A percentile compares a stretch with the other conserved stretches of the same genome.
Evolutionary conservation across 1,284 basidiomycete genomes (phyloP).

Genomic region (Sanghuangporus sanghuang): DNA sequence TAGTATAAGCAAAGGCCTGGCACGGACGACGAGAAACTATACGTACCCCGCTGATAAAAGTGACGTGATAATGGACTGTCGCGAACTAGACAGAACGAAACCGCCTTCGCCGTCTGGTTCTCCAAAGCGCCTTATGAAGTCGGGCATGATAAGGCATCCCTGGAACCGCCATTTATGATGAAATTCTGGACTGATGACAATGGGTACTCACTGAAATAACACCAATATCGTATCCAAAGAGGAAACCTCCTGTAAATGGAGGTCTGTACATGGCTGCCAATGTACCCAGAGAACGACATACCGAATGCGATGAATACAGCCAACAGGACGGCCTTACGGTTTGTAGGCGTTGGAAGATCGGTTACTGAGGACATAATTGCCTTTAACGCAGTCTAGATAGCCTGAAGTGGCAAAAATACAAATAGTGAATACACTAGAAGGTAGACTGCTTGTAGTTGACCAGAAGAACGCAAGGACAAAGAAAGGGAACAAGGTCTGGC

Average conservation of each 20-base stretch:
- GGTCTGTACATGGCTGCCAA: slow-evolving; percentile 23
- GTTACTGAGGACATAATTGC: not conserved
- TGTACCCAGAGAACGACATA: slow-evolving; percentile 19
- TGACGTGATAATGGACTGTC: slow-evolving; percentile 75
- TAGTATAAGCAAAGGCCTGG: too few species aligned
- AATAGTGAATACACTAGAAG: not conserved
- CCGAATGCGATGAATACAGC: slow-evolving; percentile 57
- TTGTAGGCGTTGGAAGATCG: slow-evolving; percentile 35
- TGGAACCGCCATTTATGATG: slow-evolving; percentile 24
- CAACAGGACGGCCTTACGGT: slow-evolving; percentile 52
- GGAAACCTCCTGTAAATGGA: slow-evolving; percentile 29
- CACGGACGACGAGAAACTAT: slow-evolving; percentile 18
- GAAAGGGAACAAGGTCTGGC: not conserved
- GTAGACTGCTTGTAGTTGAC: not conserved
- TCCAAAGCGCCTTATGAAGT: slow-evolving; percentile 69
- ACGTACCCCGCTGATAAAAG: slow-evolving; percentile 67
- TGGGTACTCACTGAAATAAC: slow-evolving; percentile 46
- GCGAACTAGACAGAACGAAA: slow-evolving; percentile 49
- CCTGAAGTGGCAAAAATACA: not conserved
- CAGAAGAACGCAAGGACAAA: not conserved
- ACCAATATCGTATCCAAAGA: slow-evolving; percentile 69
- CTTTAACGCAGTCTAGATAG: not conserved
- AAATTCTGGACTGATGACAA: not conserved
- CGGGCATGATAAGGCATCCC: slow-evolving; percentile 79
- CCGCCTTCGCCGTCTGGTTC: slow-evolving; percentile 44